Conservation (phyloP, 23 red algal genomes). For the Cyanidiococcus yangmingshanensis region DNA sequence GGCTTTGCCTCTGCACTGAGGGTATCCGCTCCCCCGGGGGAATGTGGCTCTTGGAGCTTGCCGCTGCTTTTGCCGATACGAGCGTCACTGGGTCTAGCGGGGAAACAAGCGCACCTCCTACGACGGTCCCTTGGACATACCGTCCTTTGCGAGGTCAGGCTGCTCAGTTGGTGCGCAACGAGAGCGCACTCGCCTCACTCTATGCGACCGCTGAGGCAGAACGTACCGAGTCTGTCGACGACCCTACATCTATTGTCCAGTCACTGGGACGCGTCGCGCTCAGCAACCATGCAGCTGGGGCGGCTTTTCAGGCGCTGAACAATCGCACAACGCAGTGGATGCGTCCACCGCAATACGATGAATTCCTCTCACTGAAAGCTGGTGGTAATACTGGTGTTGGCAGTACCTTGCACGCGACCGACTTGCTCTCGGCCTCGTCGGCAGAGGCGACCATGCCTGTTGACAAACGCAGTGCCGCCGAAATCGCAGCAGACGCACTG, state of each 20-base stretch:
- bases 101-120: neutral
- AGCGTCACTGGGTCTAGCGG: neutral
- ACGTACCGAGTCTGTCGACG: neutral
- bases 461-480: neutral
- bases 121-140: neutral
- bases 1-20: neutral
- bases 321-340: neutral
- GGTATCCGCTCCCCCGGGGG: neutral
- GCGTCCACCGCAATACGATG: slow-evolving; percentile 11
- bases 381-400: neutral
- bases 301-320: neutral
- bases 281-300: neutral
- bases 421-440: neutral
- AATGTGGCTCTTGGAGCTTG: neutral
- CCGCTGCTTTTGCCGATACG: neutral
- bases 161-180: neutral
- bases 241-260: neutral
- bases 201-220: neutral
- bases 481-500: neutral
- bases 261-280: neutral
- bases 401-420: neutral
- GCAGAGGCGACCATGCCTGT: neutral
- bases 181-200: neutral
- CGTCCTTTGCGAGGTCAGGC: neutral
- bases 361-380: neutral